A percentile compares a stretch with the other conserved stretches of the same genome.
Conservation (phyloP, 2,329 filamentous ascomycete genomes). For the Ceratocystiopsis minuta region DNA sequence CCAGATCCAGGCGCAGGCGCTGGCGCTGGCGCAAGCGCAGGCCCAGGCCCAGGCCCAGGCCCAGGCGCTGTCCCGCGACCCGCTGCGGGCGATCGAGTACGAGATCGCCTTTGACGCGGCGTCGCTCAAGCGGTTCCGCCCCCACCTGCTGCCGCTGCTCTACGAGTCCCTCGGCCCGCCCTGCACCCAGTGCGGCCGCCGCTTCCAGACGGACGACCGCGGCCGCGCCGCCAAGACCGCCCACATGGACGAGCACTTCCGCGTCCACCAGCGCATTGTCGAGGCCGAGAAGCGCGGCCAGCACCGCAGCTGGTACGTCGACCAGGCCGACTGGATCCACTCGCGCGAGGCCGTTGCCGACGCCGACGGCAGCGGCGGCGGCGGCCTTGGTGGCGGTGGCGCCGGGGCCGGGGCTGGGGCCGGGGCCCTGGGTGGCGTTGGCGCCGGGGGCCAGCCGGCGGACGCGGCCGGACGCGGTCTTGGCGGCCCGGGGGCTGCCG, state of each 20-base stretch:
- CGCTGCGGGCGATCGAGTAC: constrained; percentile 16
- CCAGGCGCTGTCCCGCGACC: constrained; percentile 2
- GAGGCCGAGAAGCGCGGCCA: constrained; percentile 75
- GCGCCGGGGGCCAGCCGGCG: background rate
- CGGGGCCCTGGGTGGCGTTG: constrained; percentile 14
- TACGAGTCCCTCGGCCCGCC: constrained; percentile 73
- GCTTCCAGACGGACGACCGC: constrained; percentile 60
- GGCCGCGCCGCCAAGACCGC: constrained; percentile 74
- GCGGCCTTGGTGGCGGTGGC: constrained; percentile 10
- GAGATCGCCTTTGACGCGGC: constrained; percentile 44
- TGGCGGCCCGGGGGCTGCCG: constrained; percentile 10
- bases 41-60: too few relatives aligned
- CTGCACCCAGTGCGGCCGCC: constrained; percentile 78
- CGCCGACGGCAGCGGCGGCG: constrained; percentile 27
- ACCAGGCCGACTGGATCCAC: constrained; percentile 83
- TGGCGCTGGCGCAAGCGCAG: too few relatives aligned
- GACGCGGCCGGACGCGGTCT: constrained; percentile 9
- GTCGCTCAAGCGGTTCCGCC: constrained; percentile 59
- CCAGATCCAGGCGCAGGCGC: too few relatives aligned
- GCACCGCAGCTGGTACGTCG: constrained; percentile 88
- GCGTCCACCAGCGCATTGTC: constrained; percentile 72
- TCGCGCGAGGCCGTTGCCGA: constrained; percentile 60
- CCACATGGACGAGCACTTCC: constrained; percentile 98
- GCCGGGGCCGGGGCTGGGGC: constrained; percentile 5
- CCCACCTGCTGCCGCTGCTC: constrained; percentile 38